Evolutionary conservation across 1,284 basidiomycete species (phyloP), one percentile per base, ranked within the genome.

Genomic region (Cystobasidium pallidum): DNA sequence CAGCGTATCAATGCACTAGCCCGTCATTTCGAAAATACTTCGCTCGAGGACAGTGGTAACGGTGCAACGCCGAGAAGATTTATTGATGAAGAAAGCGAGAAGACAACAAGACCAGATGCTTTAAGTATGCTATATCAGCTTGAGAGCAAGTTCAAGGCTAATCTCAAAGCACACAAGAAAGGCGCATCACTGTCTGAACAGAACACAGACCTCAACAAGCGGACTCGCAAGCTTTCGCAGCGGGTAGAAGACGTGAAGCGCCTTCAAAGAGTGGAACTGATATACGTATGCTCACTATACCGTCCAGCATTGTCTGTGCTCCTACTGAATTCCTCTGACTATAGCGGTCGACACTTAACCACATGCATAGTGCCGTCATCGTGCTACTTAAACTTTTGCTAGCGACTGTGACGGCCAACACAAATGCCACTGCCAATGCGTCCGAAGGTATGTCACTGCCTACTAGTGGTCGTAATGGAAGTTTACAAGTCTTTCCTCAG

Each of bases 301-400:
- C 58, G 3, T n/a, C 1, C 3, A 26, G 4, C 21, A 21, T 21
- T 36, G 7, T 3, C 30, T 26, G 24, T 30, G 26, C 6, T 45
- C 19, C 13, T 26, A 45, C 58, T 39, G 58, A 26, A 24, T 43
- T n/a, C 36, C 0, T 64, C 19, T 28, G 19, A 41, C n/a, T 26
- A 17, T 73, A 82, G 81, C 80, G 82, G 78, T 86, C 89, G 24
- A 89, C 91, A 34, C 84, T 97, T 43, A 91, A 93, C 1, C 87
- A 89, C 11, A 82, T 95, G 68, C 89, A 90, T 49, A 89, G 88
- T 58, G 92, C 91, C 85, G 92, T 95, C 2, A 86, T 95, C 15
- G 93, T 96, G 10, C 83, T 95, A 32, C 85, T 94, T 74, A 98
- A 96, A 81, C 84, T 95, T 21, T 83, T 94, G 21, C 83, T 94